Evolutionary conservation across 495 filamentous ascomycete genomes (phyloP), one percentile per base, ranked within the genome.

Genomic region (Penicillium paradoxum): DNA sequence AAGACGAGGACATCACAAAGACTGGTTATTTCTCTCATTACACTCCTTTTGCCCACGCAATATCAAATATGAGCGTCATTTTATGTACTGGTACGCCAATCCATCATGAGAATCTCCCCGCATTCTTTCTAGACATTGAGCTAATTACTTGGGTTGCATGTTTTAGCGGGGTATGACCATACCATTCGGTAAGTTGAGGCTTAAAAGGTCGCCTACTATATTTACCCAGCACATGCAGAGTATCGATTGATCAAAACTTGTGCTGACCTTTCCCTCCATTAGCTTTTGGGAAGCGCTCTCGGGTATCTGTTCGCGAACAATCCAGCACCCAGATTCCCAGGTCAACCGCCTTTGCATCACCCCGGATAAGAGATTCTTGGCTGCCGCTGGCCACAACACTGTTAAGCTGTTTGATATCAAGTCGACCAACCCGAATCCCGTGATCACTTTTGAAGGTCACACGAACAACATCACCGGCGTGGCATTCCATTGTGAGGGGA

Each of bases 211-310:
- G 21, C 45, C 39, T 17, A 4, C 9, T 15, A 15, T 6, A 6
- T 21, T n/a, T 22, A 36, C 15, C 9, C 7, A 13, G 10, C 2
- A 33, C 17, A n/a, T 7, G 3, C 21, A 30, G 15, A 19, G 32
- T 17, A n/a, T 11, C 11, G 14, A 10, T 43, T 6, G 24, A 19
- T 3, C n/a, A 22, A 19, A 17, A n/a, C 17, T 42, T 25, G 4
- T 25, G 36, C 37, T 37, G 15, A 32, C 19, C n/a, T 45, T 51
- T 57, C 52, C 27, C 19, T 30, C 21, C 19, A 15, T 7, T 59
- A 95, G 90, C 48, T 98, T 98, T 77, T 98, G 93, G 93, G 93
- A 98, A 68, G 93, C 93, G 4, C 82, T 98, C 42, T 96, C 91
- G 5, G 93, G 93, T 22, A 97, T 98, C 52, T 98, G 93, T 73